Evolutionary conservation across 345 rosid species (phyloP).

Genomic region (Brassica cretica): DNA sequence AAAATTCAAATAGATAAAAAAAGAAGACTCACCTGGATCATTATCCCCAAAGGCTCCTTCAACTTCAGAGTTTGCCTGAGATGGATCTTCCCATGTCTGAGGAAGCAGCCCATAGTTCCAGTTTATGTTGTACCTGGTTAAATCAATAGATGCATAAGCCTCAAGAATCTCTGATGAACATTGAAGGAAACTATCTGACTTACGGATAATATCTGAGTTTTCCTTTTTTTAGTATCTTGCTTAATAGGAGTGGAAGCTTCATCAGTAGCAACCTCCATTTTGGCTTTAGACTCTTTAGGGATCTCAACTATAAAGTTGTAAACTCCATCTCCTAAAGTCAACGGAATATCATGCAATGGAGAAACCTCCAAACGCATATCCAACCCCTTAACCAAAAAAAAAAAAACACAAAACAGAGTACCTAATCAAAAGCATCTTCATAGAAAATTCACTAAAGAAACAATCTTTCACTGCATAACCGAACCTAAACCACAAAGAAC

Average conservation of each 20-base stretch:
- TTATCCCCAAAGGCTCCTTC: slow-evolving; percentile 94
- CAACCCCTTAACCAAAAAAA: background rate
- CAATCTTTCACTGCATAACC: slow-evolving; percentile 2
- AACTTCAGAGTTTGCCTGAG: slow-evolving; percentile 73
- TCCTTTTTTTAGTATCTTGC: slow-evolving; percentile 58
- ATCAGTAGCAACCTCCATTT: slow-evolving; percentile 98
- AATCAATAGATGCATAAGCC: slow-evolving; percentile 11
- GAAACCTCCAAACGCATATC: slow-evolving; percentile 54
- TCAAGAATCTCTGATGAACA: too few relatives aligned
- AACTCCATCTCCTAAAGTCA: slow-evolving; percentile 77
- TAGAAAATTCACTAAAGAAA: background rate
- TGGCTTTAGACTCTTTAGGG: slow-evolving; percentile 89
- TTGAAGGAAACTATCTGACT: background rate
- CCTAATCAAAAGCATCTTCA: slow-evolving; percentile 7
- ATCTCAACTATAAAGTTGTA: slow-evolving; percentile 87
- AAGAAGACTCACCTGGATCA: slow-evolving; percentile 86
- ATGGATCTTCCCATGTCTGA: slow-evolving; percentile 99
- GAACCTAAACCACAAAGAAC: background rate
- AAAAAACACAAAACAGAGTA: background rate
- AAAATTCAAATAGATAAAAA: too few relatives aligned
- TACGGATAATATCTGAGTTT: slow-evolving; percentile 46
- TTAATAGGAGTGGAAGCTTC: slow-evolving; percentile 89
- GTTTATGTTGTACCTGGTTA: slow-evolving; percentile 76
- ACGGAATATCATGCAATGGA: slow-evolving; percentile 95
- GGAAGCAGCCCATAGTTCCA: slow-evolving; percentile 99